phyloP scores from a whole-genome alignment of 768 basidiomycete species.

The Pseudohyphozyma bogoriensis region DNA sequence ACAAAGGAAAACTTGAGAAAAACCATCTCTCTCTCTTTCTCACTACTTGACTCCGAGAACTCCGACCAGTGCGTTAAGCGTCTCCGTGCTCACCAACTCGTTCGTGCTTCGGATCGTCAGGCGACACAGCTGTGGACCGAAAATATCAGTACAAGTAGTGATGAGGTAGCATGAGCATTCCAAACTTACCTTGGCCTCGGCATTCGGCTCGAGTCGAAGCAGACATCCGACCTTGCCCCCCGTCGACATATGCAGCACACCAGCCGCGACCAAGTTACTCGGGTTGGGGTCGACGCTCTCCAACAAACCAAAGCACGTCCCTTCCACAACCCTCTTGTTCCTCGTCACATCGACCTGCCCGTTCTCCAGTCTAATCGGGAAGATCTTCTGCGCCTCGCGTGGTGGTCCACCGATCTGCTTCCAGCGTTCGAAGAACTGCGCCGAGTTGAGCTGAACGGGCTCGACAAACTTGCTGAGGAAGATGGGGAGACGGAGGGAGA shows the following conservation, averaged over 20 bases:
- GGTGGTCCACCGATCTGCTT: slow-evolving; percentile 92
- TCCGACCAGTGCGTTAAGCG: slow-evolving; percentile 25
- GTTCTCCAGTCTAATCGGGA: slow-evolving; percentile 56
- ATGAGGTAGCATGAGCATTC: no score
- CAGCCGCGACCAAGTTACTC: slow-evolving; percentile 87
- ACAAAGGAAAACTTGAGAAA: neutral
- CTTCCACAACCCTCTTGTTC: slow-evolving; percentile 65
- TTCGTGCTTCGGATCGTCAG: slow-evolving; percentile 91
- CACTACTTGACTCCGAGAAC: slow-evolving; percentile 2
- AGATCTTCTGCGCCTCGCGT: slow-evolving; percentile 78
- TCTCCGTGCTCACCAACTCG: slow-evolving; percentile 55
- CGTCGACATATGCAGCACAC: slow-evolving; percentile 81
- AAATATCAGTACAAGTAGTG: neutral
- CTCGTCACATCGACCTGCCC: slow-evolving; percentile 67
- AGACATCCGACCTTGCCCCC: slow-evolving; percentile 94
- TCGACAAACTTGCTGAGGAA: slow-evolving; percentile 86
- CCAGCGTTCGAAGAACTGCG: slow-evolving; percentile 97
- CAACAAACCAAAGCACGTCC: slow-evolving; percentile 65
- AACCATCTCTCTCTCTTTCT: neutral
- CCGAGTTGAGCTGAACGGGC: slow-evolving; percentile 68
- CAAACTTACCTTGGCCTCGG: slow-evolving; percentile 75
- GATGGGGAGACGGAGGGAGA: slow-evolving; percentile 74
- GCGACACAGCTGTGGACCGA: slow-evolving; percentile 62
- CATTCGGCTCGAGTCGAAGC: slow-evolving; percentile 84
- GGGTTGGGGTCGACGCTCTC: slow-evolving; percentile 86